A percentile compares a stretch with the other conserved stretches of the same genome.
phyloP scores from a whole-genome alignment of 2,329 filamentous ascomycete genomes.

The Pseudogymnoascus sp. region DNA sequence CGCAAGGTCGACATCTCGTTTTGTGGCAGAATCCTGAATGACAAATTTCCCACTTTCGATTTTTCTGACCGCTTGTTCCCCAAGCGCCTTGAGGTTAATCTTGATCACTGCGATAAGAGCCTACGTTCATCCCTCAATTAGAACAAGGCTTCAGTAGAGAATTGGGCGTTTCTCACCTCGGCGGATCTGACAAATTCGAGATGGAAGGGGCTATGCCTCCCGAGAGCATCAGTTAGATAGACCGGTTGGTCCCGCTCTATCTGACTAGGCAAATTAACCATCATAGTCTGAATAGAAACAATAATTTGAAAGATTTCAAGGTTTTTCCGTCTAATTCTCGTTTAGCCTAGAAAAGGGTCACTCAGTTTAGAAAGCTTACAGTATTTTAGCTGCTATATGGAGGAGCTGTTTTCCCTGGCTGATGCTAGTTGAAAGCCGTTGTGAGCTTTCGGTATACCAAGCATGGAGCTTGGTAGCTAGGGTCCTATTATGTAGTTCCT shows the following conservation, averaged over 20 bases:
- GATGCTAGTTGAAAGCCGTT: neutral
- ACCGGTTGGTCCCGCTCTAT: slow-evolving; percentile 27
- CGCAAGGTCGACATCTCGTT: neutral
- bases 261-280: slow-evolving; percentile 21
- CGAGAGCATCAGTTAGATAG: slow-evolving; percentile 25
- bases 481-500: neutral
- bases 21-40: neutral
- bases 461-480: neutral
- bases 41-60: neutral
- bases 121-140: neutral
- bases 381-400: slow-evolving; percentile 11
- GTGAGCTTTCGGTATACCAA: neutral
- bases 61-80: neutral
- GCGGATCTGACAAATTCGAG: slow-evolving; percentile 25
- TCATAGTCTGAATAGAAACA: slow-evolving; percentile 17
- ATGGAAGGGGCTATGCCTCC: slow-evolving; percentile 23
- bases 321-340: slow-evolving; percentile 17
- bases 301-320: slow-evolving; percentile 21
- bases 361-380: slow-evolving; percentile 11
- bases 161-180: slow-evolving; percentile 11
- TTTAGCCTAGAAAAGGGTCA: slow-evolving; percentile 7
- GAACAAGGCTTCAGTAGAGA: neutral
- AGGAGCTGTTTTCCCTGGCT: slow-evolving; percentile 11
- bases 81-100: neutral
- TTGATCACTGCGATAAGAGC: neutral